Base-by-base conservation (phyloP, 768 basidiomycete genomes). In the button mushroom (Agaricus bisporus) region DNA sequence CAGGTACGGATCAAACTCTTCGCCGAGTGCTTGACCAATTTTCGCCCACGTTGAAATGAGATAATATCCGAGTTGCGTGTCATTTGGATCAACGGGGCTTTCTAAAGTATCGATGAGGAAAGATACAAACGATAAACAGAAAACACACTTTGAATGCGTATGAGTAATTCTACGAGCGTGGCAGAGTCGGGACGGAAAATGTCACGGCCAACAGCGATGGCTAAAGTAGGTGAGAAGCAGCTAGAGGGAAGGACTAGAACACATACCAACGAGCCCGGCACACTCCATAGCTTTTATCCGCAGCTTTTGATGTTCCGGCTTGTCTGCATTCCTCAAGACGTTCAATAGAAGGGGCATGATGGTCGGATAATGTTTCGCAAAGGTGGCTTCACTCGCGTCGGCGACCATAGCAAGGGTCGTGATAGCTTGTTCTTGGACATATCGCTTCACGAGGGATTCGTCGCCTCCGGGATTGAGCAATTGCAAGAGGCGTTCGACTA, bases 361-460 rank as follows among this genome's bases (percentile, higher is more conserved):
- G 3, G 81, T 73, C 8, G 77, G 62, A 62, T 92, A 91, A 65
- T 88, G 84, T 85, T 87, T 86, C 7, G 74, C 79, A 64, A 95
- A 94, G 2, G 82, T 86, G 1, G 69, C 70, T 67, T 91, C 89
- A 58, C 90, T 90, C 0, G 86, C 87, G 64, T 91, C 87, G 0
- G 91, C 91, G 1, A 94, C 87, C 84, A 92, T 92, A 2, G 91
- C 91, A 28, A 95, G 68, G 11, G 89, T 91, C 28, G 89, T 93
- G 49, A 95, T 82, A 0, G 86, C 88, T 63, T 93, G 91, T 63
- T 94, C 91, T 63, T 93, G 89, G 0, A 93, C 88, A 58, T 90
- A 93, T 38, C 85, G 67, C 49, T 63, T 64, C 0, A 70, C 70
- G 15, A 72, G 72, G 12, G 67, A 72, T 47, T 70, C 70, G 41